These are phyloP conservation scores for Hyphodiscus sp. DNA, from an alignment of 2,329 filamentous ascomycete species.

Conservation along the genomic window DNA sequence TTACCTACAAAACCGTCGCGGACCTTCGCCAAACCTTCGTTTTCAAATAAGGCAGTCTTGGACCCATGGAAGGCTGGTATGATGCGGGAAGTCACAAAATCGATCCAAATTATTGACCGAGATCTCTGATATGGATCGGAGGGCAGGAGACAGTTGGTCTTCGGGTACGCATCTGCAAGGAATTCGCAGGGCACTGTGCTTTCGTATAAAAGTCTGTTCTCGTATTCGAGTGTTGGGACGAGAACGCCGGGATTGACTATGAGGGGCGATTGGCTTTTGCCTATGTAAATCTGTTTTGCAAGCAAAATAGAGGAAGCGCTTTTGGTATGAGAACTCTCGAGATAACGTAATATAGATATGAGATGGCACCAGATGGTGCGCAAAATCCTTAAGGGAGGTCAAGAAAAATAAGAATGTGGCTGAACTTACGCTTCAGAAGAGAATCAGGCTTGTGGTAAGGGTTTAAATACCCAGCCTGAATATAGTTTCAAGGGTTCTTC, in stretches of 20 bases:
- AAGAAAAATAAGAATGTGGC: too few relatives aligned
- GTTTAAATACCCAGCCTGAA: slow-evolving; percentile 65
- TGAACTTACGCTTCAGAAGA: slow-evolving; percentile 47
- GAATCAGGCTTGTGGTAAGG: slow-evolving; percentile 67
- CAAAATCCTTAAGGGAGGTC: too few relatives aligned
- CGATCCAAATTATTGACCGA: slow-evolving; percentile 64
- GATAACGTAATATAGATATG: too few relatives aligned
- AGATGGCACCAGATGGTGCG: too few relatives aligned
- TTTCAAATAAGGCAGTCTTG: slow-evolving; percentile 37
- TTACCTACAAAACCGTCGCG: slow-evolving; percentile 51
- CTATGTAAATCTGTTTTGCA: too few relatives aligned
- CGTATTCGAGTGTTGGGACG: slow-evolving; percentile 60
- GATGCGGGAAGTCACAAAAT: slow-evolving; percentile 61
- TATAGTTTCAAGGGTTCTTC: slow-evolving; percentile 58
- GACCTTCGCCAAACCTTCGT: slow-evolving; percentile 40
- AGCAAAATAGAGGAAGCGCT: too few relatives aligned
- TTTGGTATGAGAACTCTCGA: too few relatives aligned
- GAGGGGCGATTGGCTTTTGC: too few relatives aligned
- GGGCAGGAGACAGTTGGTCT: slow-evolving; percentile 47
- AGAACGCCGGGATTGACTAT: slow-evolving; percentile 65
- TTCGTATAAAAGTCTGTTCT: slow-evolving; percentile 60
- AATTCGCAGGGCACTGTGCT: slow-evolving; percentile 69
- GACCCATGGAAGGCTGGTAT: slow-evolving; percentile 63
- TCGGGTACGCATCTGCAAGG: slow-evolving; percentile 62
- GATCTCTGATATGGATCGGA: slow-evolving; percentile 58